These are phyloP conservation scores for Arachis monticola DNA, from an alignment of 331 rosid genomes.

Conservation along the genomic window DNA sequence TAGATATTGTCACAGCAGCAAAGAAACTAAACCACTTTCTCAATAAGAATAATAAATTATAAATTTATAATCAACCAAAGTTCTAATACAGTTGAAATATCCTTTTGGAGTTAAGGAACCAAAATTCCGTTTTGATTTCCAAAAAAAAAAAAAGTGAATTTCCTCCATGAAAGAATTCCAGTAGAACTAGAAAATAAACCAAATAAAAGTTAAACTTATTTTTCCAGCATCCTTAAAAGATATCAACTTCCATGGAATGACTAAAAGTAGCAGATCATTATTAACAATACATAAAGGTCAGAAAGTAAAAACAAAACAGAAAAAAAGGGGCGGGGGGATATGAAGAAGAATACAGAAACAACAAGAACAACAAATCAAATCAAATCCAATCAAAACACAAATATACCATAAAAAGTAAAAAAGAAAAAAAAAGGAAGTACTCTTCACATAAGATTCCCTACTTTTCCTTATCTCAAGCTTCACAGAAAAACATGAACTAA, in stretches of 20 bases:
- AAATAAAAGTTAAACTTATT: conserved; percentile 27
- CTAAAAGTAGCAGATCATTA: conserved; percentile 37
- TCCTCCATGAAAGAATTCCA: conserved; percentile 6
- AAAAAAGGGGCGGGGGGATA: no score
- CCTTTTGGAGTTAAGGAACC: conserved; percentile 23
- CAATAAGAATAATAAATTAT: background rate
- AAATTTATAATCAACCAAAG: background rate
- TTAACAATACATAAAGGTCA: conserved; percentile 13
- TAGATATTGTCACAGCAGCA: conserved; percentile 5
- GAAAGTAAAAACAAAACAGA: background rate
- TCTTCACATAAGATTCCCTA: conserved; percentile 31
- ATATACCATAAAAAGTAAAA: background rate
- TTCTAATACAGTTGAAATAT: conserved; percentile 17
- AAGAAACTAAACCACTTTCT: background rate
- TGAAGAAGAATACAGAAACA: conserved; percentile 4
- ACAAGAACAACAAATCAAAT: conserved; percentile 32
- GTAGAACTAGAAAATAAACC: background rate
- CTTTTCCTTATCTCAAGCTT: conserved; percentile 37
- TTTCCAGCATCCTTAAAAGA: conserved; percentile 28
- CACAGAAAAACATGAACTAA: conserved; percentile 34
- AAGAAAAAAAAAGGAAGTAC: conserved; percentile 8
- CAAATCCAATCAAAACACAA: conserved; percentile 29
- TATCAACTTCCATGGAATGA: conserved; percentile 12
- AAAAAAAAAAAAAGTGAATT: conserved; percentile 31
- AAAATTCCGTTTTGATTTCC: background rate